A percentile compares a stretch with the other conserved stretches of the same genome.
These are phyloP conservation scores for Vitis rupestris DNA, from an alignment of 164 flowering plant species.

Conservation along the genomic window DNA sequence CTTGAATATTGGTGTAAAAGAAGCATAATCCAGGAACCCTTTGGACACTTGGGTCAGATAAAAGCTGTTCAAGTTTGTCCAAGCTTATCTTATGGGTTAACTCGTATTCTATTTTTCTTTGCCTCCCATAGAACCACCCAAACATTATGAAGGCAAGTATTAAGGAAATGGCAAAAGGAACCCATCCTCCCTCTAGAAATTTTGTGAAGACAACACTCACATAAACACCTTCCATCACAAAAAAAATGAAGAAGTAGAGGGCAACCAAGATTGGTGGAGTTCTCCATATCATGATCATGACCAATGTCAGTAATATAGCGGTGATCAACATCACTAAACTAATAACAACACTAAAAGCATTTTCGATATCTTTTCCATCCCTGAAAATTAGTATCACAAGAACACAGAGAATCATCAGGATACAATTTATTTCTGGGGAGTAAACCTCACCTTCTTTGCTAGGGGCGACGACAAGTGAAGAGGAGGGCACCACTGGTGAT, in stretches of 20 bases:
- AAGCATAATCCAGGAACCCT: slow-evolving; percentile 84
- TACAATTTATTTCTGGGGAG: slow-evolving; percentile 81
- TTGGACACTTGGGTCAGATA: slow-evolving; percentile 55
- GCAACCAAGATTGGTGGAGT: slow-evolving; percentile 44
- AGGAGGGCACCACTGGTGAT: too few species aligned
- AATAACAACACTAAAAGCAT: slow-evolving; percentile 92
- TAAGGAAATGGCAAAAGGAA: slow-evolving; percentile 81
- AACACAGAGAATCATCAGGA: slow-evolving; percentile 78
- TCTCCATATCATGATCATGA: slow-evolving; percentile 83
- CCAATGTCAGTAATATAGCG: slow-evolving; percentile 61
- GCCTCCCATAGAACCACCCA: slow-evolving; percentile 82
- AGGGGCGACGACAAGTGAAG: slow-evolving; percentile 13
- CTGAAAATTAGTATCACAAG: slow-evolving; percentile 72
- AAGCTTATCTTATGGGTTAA: slow-evolving; percentile 51
- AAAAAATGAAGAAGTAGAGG: slow-evolving; percentile 58
- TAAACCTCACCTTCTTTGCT: slow-evolving; percentile 81
- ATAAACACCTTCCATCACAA: slow-evolving; percentile 67
- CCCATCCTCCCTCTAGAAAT: slow-evolving; percentile 79
- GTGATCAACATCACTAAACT: slow-evolving; percentile 84
- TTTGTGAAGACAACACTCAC: slow-evolving; percentile 73
- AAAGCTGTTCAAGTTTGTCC: slow-evolving; percentile 39
- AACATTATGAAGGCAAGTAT: slow-evolving; percentile 80
- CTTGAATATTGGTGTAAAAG: slow-evolving; percentile 72
- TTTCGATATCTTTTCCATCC: slow-evolving; percentile 77
- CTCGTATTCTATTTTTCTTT: slow-evolving; percentile 72